Conservation (phyloP, 164 flowering plant genomes). For the Stephania yunnanensis region DNA sequence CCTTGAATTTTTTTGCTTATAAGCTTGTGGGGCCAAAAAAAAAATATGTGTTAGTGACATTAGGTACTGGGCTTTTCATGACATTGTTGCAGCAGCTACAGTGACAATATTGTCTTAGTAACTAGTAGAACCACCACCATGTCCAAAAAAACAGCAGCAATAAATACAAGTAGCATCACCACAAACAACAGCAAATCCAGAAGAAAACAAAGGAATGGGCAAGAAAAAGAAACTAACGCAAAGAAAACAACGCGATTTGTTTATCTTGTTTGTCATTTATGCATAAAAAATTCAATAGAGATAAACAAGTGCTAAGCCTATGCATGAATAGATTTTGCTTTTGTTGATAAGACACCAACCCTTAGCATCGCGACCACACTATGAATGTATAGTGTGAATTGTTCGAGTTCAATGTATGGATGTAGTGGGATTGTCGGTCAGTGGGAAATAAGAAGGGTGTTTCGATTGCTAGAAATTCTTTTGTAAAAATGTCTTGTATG, state of each 20-base stretch:
- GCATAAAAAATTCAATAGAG: constrained; percentile 7
- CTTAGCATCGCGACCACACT: background rate
- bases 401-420: constrained; percentile 1
- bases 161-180: constrained; percentile 10
- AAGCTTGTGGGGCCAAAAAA: constrained; percentile 29
- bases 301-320: background rate
- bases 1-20: constrained; percentile 24
- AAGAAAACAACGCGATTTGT: constrained; percentile 10
- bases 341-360: constrained; percentile 2
- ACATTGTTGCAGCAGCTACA: constrained; percentile 20
- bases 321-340: background rate
- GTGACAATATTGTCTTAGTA: constrained; percentile 10
- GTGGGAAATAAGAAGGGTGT: background rate
- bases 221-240: constrained; percentile 1
- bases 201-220: background rate
- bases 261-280: constrained; percentile 6
- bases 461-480: background rate
- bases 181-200: constrained; percentile 7
- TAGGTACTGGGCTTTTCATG: constrained; percentile 32
- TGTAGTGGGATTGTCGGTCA: constrained; percentile 8
- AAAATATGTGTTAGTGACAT: constrained; percentile 23
- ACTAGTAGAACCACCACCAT: constrained; percentile 16
- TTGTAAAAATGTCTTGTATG: background rate
- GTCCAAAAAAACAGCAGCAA: background rate
- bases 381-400: background rate